Percentiles rank a stretch among this genome's conserved stretches.
phyloP scores from a whole-genome alignment of 176 grass and related monocot species.

The Musa itinerans region DNA sequence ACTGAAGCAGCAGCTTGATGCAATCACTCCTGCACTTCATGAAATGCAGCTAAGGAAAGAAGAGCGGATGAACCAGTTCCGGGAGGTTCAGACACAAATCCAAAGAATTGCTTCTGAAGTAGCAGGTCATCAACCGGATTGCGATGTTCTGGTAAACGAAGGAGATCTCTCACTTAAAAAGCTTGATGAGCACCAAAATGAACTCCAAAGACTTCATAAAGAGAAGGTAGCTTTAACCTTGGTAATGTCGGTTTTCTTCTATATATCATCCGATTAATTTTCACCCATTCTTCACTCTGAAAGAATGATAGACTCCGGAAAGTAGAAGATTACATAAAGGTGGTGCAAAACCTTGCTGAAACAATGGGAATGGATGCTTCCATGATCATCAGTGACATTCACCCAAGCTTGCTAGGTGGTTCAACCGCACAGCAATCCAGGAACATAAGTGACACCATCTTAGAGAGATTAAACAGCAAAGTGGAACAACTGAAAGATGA shows the following conservation, averaged over 20 bases:
- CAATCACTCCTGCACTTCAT: conserved; percentile 83
- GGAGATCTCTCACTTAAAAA: conserved; percentile 84
- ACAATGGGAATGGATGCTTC: conserved; percentile 87
- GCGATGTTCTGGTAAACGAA: conserved; percentile 56
- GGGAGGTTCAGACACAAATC: conserved; percentile 65
- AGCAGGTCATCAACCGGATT: conserved; percentile 32
- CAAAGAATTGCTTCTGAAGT: conserved; percentile 77
- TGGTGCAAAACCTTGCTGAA: conserved; percentile 51
- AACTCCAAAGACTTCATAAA: conserved; percentile 62
- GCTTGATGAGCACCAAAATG: conserved; percentile 69
- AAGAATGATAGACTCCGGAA: conserved; percentile 78
- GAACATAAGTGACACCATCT: conserved; percentile 82
- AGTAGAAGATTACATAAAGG: conserved; percentile 70
- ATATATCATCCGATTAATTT: conserved; percentile 11
- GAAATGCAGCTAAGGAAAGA: conserved; percentile 94
- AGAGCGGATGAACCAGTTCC: conserved; percentile 69
- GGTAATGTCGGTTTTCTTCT: not conserved
- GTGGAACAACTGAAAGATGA: conserved; percentile 83
- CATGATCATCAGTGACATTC: conserved; percentile 57
- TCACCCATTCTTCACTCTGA: conserved; percentile 14
- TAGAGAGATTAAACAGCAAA: conserved; percentile 56
- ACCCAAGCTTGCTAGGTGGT: conserved; percentile 59
- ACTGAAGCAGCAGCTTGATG: conserved; percentile 88
- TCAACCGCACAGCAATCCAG: conserved; percentile 51
- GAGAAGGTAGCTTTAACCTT: conserved; percentile 51